phyloP scores from a whole-genome alignment of 371 early-diverging fungal species.

The Mycotypha africana region DNA sequence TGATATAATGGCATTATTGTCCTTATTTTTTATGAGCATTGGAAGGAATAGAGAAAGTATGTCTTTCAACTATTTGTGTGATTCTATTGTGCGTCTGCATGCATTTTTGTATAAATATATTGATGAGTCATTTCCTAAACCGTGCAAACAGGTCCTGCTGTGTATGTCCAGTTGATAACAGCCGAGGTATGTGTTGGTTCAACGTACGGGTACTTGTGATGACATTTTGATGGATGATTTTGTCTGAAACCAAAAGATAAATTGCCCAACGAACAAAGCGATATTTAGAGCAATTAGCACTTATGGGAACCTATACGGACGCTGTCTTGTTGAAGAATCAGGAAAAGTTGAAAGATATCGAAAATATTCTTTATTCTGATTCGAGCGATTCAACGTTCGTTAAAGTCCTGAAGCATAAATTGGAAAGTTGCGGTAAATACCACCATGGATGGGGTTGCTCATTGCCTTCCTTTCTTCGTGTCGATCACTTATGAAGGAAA shows the following conservation, averaged over 20 bases:
- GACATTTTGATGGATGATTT: too few relatives aligned
- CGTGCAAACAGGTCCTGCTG: slow-evolving; percentile 60
- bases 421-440: slow-evolving; percentile 47
- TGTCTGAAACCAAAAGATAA: too few relatives aligned
- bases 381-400: slow-evolving; percentile 41
- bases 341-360: slow-evolving; percentile 54
- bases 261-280: slow-evolving; percentile 38
- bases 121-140: neutral
- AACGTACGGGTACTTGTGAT: too few relatives aligned
- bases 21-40: slow-evolving; percentile 73
- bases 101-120: too few relatives aligned
- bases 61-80: neutral
- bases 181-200: slow-evolving; percentile 75
- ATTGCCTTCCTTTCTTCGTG: neutral
- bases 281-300: slow-evolving; percentile 63
- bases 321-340: slow-evolving; percentile 58
- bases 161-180: slow-evolving; percentile 73
- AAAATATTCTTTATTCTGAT: slow-evolving; percentile 51
- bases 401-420: slow-evolving; percentile 52
- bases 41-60: slow-evolving; percentile 71
- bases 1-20: slow-evolving; percentile 73
- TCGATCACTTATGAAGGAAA: neutral
- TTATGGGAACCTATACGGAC: slow-evolving; percentile 65
- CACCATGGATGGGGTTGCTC: too few relatives aligned
- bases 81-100: too few relatives aligned